phyloP scores from a whole-genome alignment of 129 eudicot species.

The Saussurea involucrata region DNA sequence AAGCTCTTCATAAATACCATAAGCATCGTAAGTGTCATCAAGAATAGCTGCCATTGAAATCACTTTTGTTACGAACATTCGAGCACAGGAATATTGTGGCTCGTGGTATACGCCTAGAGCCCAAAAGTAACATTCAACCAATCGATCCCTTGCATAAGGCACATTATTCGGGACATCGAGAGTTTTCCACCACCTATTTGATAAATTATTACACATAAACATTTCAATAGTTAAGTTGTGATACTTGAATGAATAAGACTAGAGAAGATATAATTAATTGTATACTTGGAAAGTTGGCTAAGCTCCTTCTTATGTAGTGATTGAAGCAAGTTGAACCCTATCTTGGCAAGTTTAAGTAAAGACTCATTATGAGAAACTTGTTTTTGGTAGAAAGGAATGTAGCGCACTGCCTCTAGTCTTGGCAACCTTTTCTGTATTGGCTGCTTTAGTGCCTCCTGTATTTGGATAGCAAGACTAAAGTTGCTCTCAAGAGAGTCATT shows the following conservation, averaged over 20 bases:
- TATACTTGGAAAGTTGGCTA: slow-evolving; percentile 18
- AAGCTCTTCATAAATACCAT: slow-evolving; percentile 34
- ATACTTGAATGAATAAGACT: too few species aligned
- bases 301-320: slow-evolving; percentile 31
- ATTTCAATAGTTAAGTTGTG: neutral
- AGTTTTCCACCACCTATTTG: slow-evolving; percentile 33
- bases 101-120: slow-evolving; percentile 8
- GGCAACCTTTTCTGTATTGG: slow-evolving; percentile 16
- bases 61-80: slow-evolving; percentile 15
- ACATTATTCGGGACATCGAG: slow-evolving; percentile 3
- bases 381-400: slow-evolving; percentile 29
- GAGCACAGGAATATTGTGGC: slow-evolving; percentile 15
- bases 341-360: slow-evolving; percentile 27
- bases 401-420: slow-evolving; percentile 22
- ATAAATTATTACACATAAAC: neutral
- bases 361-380: neutral
- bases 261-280: too few species aligned
- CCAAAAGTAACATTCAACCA: slow-evolving; percentile 32
- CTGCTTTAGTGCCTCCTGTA: slow-evolving; percentile 16
- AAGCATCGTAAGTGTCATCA: slow-evolving; percentile 41
- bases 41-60: neutral
- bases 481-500: too few species aligned
- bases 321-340: slow-evolving; percentile 39
- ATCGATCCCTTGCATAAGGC: slow-evolving; percentile 26
- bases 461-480: slow-evolving; percentile 7